Evolutionary conservation across 352 stramenopile species (phyloP).

Genomic region (Phytophthora sansomeana): DNA sequence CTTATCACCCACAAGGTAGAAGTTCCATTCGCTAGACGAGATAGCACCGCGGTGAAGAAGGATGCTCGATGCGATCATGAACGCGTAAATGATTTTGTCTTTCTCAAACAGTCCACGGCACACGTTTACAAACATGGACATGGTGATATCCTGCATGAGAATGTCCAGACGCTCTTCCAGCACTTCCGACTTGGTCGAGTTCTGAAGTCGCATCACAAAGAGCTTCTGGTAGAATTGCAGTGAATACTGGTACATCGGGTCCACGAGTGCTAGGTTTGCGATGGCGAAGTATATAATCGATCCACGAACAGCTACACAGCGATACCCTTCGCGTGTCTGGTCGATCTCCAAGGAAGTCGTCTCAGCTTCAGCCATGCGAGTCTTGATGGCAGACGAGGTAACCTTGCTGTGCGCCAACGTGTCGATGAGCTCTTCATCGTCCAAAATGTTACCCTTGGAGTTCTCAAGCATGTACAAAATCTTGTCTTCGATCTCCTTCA

Average conservation of each 20-base stretch:
- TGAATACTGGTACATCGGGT: conserved; percentile 96
- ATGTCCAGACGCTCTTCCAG: conserved; percentile 88
- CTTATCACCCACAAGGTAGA: conserved; percentile 91
- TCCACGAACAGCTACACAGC: conserved; percentile 89
- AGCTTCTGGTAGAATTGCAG: conserved; percentile 95
- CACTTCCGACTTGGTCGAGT: conserved; percentile 81
- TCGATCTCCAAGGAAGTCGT: conserved; percentile 93
- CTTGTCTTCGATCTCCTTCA: conserved; percentile 96
- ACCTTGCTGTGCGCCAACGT: conserved; percentile 91
- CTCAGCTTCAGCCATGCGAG: conserved; percentile 90
- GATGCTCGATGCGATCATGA: conserved; percentile 94
- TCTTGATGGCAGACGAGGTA: conserved; percentile 92
- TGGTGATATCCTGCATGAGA: conserved; percentile 92
- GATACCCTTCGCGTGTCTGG: conserved; percentile 91
- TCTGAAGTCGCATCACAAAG: conserved; percentile 90
- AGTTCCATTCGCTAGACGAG: conserved; percentile 81
- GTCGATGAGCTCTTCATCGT: conserved; percentile 95
- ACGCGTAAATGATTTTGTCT: conserved; percentile 95
- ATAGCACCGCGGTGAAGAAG: conserved; percentile 80
- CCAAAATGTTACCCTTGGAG: conserved; percentile 94
- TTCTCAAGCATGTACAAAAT: conserved; percentile 95
- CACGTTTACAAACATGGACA: conserved; percentile 95
- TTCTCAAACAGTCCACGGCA: conserved; percentile 95
- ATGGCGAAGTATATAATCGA: conserved; percentile 96
- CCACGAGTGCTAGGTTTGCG: conserved; percentile 90